Evolutionary conservation across 2,329 filamentous ascomycete genomes (phyloP), one percentile per base, ranked within the genome.

Genomic region (Venturia nashicola): DNA sequence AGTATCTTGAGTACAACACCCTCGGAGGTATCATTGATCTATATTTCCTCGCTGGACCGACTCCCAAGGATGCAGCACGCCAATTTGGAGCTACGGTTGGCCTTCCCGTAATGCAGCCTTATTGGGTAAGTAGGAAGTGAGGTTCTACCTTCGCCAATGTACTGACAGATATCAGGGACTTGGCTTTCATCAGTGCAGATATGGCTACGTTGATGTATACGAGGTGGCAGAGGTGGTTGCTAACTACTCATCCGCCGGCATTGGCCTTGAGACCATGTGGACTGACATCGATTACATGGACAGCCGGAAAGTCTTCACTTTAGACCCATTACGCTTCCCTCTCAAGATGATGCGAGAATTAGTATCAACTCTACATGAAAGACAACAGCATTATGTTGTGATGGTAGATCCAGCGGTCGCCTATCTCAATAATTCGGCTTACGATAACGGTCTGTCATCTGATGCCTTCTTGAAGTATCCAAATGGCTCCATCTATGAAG

Each of bases 1-100:
- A 92, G 71, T 90, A 86, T 65, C 80, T 94, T 5, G 88, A 92
- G 74, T 94, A 92, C 76, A 90, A 92, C 72, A 84, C 84, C 0
- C 79, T 93, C 0, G 89, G 90, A 7, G 90, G 90, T 11, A 81
- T 92, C 23, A 71, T 94, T 2, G 90, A 93, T 72, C 71, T 82
- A 36, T 82, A 82, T 72, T 82, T 82, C 70, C 66, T 82, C 64
- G 75, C 79, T 42, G 80, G 80, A 3, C 76, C 76, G 3, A 68
- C 74, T 18, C 80, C 80, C 4, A 72, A 73, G 11, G 74, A 78
- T 11, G 80, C 79, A 5, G 76, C 78, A 6, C 73, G 75, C 68
- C 79, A 82, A 67, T 82, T 82, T 65, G 75, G 78, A 1, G 77
- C 79, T n/a, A 71, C 81, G 18, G 77, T 77, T 46, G 80, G 80